A percentile compares a stretch with the other conserved stretches of the same genome.
Conservation (phyloP, 306 rosid genomes). For the Sindora glabra region DNA sequence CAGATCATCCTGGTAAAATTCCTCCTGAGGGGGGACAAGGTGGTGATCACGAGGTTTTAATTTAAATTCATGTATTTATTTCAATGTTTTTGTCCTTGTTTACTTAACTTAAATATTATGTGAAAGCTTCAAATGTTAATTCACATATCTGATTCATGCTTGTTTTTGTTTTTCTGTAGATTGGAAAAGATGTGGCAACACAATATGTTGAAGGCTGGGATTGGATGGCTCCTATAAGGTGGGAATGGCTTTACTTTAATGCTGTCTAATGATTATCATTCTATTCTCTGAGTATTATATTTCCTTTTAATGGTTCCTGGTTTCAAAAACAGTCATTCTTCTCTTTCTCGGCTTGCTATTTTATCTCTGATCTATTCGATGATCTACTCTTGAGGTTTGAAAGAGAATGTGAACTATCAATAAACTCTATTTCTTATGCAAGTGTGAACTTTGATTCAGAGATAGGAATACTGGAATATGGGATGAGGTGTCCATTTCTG, state of each 20-base stretch:
- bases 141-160: not conserved
- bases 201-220: slow-evolving; percentile 98
- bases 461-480: slow-evolving; percentile 98
- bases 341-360: not conserved
- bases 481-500: slow-evolving; percentile 82
- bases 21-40: slow-evolving; percentile 88
- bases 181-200: slow-evolving; percentile 90
- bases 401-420: slow-evolving; percentile 1
- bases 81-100: not conserved
- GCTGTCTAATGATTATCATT: slow-evolving; percentile 4
- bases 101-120: not conserved
- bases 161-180: slow-evolving; percentile 32
- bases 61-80: not conserved
- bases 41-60: slow-evolving; percentile 85
- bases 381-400: not conserved
- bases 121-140: not conserved
- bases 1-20: slow-evolving; percentile 89
- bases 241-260: slow-evolving; percentile 20
- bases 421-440: slow-evolving; percentile 16
- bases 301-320: not conserved
- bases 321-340: not conserved
- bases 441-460: slow-evolving; percentile 37
- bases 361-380: too few relatives aligned
- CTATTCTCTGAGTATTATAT: not conserved
- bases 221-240: slow-evolving; percentile 99